Base-by-base conservation (phyloP, 169 alveolate genomes). In the Pseudocohnilembus persalinus region DNA sequence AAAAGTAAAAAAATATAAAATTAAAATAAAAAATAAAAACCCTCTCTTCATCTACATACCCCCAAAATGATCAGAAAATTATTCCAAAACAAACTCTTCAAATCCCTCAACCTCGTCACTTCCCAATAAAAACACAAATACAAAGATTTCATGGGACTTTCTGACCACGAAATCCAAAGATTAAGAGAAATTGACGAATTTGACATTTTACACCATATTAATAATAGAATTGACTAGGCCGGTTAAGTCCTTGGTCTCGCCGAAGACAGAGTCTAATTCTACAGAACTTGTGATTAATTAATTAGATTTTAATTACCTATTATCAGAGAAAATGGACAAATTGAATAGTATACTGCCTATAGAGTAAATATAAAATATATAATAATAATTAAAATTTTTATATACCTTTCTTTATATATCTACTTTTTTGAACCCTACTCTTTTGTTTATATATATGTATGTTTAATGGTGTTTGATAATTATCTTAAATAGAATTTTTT, bases 291-390 rank as follows among this genome's bases (percentile, higher is more conserved):
- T 82, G 80, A 86, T 79, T 28, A 49, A 49, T 49, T 49, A 49
- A 49, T 49, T 49, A 49, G 68, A 49, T 49, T 89, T 89, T 82
- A 89, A 74, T 82, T 89, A 32, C 93, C 93, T n/a, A 63, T 89
- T n/a, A 75, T 68, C 65, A 89, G 91, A 86, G 93, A 89, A 32
- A 85, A 89, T 81, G 93, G 93, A 63, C 68, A 65, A 24, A 34
- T 89, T 35, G 93, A 89, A 33, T 77, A 87, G 29, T 29, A 85
- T 33, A 76, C 91, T 25, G 85, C 91, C 77, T 89, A 89, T 82
- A 89, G 90, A 85, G 78, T 77, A 77, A 27, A n/a, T n/a, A n/a
- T 72, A 49, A 11, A 11, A 11, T 20, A 11, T 49, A 49, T 49
- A 20, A 49, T 49, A 11, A 11, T 49, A 4, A 49, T 49, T 49